phyloP scores from a whole-genome alignment of 148 eudicot species.

The Pharnaceum exiguum region DNA sequence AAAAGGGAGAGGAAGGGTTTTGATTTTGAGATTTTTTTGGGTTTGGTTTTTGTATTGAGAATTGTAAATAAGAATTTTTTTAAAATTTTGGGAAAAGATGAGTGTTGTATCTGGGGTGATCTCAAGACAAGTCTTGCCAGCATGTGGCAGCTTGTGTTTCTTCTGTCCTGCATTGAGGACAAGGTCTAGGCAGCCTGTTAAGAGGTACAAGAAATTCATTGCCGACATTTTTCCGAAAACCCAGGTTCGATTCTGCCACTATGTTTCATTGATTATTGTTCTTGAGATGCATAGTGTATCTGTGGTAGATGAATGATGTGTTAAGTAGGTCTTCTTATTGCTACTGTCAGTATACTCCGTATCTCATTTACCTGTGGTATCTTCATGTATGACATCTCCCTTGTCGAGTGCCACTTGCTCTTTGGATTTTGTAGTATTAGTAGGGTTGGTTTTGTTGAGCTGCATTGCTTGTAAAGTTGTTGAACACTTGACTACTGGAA shows the following conservation, averaged over 20 bases:
- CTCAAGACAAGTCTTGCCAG: constrained; percentile 90
- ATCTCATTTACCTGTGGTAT: too few relatives aligned
- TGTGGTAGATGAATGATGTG: neutral
- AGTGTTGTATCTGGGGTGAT: constrained; percentile 74
- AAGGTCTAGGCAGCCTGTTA: constrained; percentile 97
- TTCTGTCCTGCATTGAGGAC: constrained; percentile 83
- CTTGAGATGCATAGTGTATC: neutral
- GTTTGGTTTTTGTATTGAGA: neutral
- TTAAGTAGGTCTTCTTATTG: neutral
- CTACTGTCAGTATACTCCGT: too few relatives aligned
- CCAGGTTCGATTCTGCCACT: constrained; percentile 45
- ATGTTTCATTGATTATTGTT: neutral
- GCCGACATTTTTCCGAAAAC: constrained; percentile 76
- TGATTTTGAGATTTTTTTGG: neutral
- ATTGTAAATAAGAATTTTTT: constrained; percentile 8
- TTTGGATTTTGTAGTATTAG: neutral
- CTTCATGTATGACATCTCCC: neutral
- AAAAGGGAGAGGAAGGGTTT: neutral
- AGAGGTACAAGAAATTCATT: constrained; percentile 90
- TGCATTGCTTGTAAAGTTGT: neutral
- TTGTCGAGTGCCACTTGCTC: neutral
- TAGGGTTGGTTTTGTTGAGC: neutral
- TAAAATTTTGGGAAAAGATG: constrained; percentile 36
- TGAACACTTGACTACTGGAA: too few relatives aligned
- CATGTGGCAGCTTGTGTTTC: constrained; percentile 78